A percentile compares a stretch with the other conserved stretches of the same genome.
Evolutionary conservation across 1,284 basidiomycete genomes (phyloP).

Genomic region (Macrocystidia cucumis): DNA sequence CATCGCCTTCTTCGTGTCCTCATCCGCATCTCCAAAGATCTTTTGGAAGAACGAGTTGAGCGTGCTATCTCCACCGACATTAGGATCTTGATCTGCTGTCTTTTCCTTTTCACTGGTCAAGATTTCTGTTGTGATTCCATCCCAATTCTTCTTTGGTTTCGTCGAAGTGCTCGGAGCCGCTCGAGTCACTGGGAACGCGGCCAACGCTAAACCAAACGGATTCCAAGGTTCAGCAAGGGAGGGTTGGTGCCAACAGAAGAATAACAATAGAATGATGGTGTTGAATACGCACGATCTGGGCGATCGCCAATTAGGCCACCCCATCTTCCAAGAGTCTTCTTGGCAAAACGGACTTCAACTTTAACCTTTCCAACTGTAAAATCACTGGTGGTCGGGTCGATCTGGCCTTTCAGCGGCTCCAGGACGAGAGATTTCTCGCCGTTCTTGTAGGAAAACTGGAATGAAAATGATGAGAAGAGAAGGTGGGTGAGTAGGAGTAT

Average conservation of each 20-base stretch:
- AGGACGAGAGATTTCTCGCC: constrained; percentile 58
- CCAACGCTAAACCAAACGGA: constrained; percentile 10
- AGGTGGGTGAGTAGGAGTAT: constrained; percentile 11
- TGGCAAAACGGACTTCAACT: constrained; percentile 67
- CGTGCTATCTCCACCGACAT: constrained; percentile 73
- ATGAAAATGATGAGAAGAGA: constrained; percentile 1
- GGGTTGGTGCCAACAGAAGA: constrained; percentile 4
- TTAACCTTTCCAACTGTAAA: constrained; percentile 79
- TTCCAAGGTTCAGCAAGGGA: constrained; percentile 4
- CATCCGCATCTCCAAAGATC: constrained; percentile 81
- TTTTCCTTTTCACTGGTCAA: constrained; percentile 57
- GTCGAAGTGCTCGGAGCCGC: constrained; percentile 25
- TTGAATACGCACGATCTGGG: constrained; percentile 54
- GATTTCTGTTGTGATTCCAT: constrained; percentile 65
- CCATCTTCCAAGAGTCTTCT: constrained; percentile 67
- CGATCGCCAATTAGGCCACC: constrained; percentile 63
- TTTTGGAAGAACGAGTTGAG: constrained; percentile 79
- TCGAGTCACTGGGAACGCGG: constrained; percentile 23
- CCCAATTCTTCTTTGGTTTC: constrained; percentile 71
- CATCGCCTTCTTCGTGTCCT: constrained; percentile 87
- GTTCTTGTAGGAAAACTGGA: constrained; percentile 51
- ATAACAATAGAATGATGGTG: constrained; percentile 6
- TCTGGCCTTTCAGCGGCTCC: constrained; percentile 76
- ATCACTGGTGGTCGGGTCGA: constrained; percentile 55
- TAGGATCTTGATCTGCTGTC: constrained; percentile 66